Evolutionary conservation across 2,329 filamentous ascomycete genomes (phyloP).

Genomic region (Calonectria henricotiae): DNA sequence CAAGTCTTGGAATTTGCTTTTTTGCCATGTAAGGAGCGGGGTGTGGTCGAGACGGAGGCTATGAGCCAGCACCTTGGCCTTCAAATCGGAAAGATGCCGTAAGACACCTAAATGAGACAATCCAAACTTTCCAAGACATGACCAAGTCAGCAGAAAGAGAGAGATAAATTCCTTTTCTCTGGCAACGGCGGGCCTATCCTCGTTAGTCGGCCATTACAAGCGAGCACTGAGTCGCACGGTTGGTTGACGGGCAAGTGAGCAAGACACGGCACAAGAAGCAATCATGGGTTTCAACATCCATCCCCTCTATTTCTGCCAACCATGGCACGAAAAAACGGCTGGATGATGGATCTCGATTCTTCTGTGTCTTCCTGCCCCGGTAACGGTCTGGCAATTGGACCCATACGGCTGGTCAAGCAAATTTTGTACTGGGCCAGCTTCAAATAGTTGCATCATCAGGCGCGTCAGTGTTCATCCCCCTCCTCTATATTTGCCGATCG

Average conservation of each 20-base stretch:
- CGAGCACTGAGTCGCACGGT: neutral
- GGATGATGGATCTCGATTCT: neutral
- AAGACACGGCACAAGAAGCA: conserved; percentile 20
- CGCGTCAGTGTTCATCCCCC: neutral
- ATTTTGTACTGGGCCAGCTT: neutral
- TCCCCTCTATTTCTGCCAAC: neutral
- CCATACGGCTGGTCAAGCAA: neutral
- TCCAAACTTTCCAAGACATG: conserved; percentile 4
- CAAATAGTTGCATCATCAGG: neutral
- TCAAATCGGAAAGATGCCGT: neutral
- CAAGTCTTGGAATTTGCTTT: conserved; percentile 3
- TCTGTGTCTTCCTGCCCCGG: neutral
- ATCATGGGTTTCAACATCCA: neutral
- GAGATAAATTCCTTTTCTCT: neutral
- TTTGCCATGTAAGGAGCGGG: conserved; percentile 13
- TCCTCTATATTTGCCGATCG: neutral
- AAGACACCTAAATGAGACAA: neutral
- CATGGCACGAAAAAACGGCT: neutral
- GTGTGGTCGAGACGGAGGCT: conserved; percentile 14
- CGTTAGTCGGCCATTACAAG: neutral
- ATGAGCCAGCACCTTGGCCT: neutral
- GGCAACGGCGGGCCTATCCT: neutral
- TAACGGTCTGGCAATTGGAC: neutral
- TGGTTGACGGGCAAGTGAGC: conserved; percentile 4
- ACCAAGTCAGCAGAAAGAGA: neutral